Evolutionary conservation across 2,329 filamentous ascomycete species (phyloP).

Genomic region (Diaporthe citrichinensis): DNA sequence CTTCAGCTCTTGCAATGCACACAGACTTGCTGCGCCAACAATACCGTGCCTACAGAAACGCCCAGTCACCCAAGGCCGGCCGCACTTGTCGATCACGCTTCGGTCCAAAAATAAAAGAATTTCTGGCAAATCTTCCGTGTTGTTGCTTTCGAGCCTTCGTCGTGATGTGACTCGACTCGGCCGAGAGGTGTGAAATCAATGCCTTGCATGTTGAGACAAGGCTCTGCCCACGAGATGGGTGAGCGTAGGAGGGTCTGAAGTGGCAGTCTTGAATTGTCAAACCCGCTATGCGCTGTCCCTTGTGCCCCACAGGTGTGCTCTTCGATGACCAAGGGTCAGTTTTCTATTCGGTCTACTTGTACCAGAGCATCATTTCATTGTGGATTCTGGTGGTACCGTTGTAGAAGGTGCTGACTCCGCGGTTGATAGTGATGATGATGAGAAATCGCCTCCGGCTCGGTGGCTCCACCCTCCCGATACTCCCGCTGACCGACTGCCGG

Average conservation of each 20-base stretch:
- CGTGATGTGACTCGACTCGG: neutral
- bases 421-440: conserved; percentile 3
- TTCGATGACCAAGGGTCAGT: no score
- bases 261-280: neutral
- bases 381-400: neutral
- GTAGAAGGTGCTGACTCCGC: neutral
- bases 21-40: neutral
- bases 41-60: neutral
- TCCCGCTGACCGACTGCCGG: conserved; percentile 39
- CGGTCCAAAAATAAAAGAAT: neutral
- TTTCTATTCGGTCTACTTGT: neutral
- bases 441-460: conserved; percentile 39
- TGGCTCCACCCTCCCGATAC: conserved; percentile 33
- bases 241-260: no score
- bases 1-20: neutral
- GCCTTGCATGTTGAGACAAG: neutral
- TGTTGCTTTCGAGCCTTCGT: neutral
- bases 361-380: neutral
- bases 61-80: neutral
- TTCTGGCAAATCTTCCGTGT: neutral
- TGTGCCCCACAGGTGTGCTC: neutral
- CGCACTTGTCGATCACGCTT: neutral
- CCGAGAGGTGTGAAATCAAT: neutral
- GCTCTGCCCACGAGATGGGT: neutral
- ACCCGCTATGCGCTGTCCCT: neutral